Percentiles rank a stretch among this genome's conserved stretches.
These are phyloP conservation scores for Chloropicon primus DNA, from an alignment of 139 green algal species.

Conservation along the genomic window DNA sequence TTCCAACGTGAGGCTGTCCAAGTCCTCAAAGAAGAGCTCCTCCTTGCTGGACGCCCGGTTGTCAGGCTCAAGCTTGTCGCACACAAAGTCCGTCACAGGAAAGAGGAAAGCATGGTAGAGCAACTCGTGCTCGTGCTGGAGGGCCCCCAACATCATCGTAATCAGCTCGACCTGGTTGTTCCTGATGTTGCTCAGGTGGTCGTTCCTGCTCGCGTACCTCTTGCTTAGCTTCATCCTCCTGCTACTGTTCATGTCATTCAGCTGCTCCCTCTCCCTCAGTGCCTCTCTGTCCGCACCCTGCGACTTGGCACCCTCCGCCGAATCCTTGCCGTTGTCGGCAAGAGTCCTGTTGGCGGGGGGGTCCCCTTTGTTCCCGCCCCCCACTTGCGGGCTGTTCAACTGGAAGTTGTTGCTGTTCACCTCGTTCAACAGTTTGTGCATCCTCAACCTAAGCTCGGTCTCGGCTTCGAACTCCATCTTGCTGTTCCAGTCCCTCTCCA, in stretches of 20 bases:
- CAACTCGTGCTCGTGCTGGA: conserved; percentile 63
- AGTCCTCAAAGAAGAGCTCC: conserved; percentile 61
- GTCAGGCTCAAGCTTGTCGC: conserved; percentile 40
- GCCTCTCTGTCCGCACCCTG: conserved; percentile 16
- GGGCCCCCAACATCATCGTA: conserved; percentile 44
- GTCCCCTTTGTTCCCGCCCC: no score
- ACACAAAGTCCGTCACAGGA: conserved; percentile 51
- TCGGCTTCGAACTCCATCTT: not conserved
- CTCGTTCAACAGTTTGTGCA: not conserved
- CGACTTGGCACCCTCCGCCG: no score
- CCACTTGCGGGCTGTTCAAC: not conserved
- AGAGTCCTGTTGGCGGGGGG: no score
- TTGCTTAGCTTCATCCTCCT: conserved; percentile 6
- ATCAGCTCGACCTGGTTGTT: conserved; percentile 62
- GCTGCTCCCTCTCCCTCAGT: not conserved
- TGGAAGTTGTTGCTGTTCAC: not conserved
- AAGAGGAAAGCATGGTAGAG: conserved; percentile 46
- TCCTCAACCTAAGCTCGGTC: not conserved
- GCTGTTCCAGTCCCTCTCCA: not conserved
- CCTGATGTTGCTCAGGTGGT: conserved; percentile 12
- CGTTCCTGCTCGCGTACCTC: not conserved
- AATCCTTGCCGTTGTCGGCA: no score
- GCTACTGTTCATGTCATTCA: conserved; percentile 19
- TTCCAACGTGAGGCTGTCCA: conserved; percentile 49
- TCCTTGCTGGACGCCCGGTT: conserved; percentile 29